Conservation (phyloP, 805 yeast genomes). For the Cyberlindnera euphorbiiphila region DNA sequence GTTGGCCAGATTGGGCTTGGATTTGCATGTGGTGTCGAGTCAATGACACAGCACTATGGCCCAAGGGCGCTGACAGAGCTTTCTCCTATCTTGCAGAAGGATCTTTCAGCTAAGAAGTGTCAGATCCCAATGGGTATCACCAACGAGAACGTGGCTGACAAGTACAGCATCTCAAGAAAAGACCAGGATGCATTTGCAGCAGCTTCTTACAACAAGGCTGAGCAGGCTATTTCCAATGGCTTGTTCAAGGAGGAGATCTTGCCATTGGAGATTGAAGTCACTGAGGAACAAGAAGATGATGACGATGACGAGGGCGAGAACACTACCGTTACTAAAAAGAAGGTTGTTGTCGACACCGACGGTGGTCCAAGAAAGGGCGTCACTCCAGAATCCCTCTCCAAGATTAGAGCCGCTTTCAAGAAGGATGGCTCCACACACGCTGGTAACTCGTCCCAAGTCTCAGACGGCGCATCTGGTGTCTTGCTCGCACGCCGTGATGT, state of each 20-base stretch:
- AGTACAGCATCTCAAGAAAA: constrained; percentile 58
- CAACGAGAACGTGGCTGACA: constrained; percentile 81
- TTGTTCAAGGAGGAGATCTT: constrained; percentile 85
- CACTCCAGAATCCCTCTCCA: constrained; percentile 69
- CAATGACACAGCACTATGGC: constrained; percentile 91
- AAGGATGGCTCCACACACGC: constrained; percentile 84
- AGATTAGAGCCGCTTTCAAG: constrained; percentile 83
- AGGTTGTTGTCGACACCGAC: constrained; percentile 54
- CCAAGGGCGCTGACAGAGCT: constrained; percentile 65
- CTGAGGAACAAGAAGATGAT: constrained; percentile 56
- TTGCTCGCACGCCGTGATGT: constrained; percentile 79
- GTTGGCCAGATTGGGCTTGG: constrained; percentile 90
- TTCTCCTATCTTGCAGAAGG: constrained; percentile 43
- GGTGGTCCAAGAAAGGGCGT: constrained; percentile 92
- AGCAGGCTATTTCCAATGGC: constrained; percentile 62
- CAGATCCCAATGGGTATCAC: constrained; percentile 96
- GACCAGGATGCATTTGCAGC: constrained; percentile 92
- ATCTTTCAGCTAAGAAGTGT: constrained; percentile 62
- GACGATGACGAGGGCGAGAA: constrained; percentile 42
- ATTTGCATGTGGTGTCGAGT: constrained; percentile 88
- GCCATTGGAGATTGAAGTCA: constrained; percentile 64
- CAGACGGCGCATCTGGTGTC: constrained; percentile 94
- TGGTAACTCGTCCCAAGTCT: constrained; percentile 93
- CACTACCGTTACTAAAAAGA: constrained; percentile 22
- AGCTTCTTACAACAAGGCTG: constrained; percentile 80